Evolutionary conservation across 106 monocot species (phyloP), one percentile per base, ranked within the genome.

Genomic region (Alisma plantagoaquatica): DNA sequence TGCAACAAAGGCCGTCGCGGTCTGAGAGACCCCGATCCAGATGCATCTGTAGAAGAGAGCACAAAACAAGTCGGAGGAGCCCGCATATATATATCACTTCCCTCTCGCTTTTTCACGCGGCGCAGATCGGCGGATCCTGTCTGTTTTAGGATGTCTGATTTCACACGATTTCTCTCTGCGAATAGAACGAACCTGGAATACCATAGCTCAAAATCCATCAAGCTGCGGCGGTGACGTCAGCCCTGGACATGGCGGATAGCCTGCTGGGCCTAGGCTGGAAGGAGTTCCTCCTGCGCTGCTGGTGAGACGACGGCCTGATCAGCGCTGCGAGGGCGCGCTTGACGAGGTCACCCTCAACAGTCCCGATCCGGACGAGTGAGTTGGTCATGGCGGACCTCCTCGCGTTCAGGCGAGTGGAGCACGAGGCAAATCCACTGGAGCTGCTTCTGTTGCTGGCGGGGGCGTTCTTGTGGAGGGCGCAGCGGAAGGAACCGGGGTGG

Each of bases 401-500:
- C n/a, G 79, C 74, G 63, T 83, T 74, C 42, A 83, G 64, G 16
- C 79, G 70, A 35, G 46, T 66, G 41, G n/a, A n/a, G n/a, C n/a
- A n/a, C n/a, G n/a, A n/a, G n/a, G n/a, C n/a, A n/a, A n/a, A n/a
- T n/a, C n/a, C n/a, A n/a, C n/a, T n/a, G n/a, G n/a, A n/a, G n/a
- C n/a, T n/a, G n/a, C n/a, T n/a, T n/a, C n/a, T n/a, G n/a, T n/a
- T n/a, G n/a, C n/a, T n/a, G n/a, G n/a, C n/a, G n/a, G n/a, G n/a
- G 28, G 23, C 16, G 17, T 57, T 59, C 68, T 79, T 86, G 73
- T 92, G 92, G 21, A 86, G 73, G 33, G 73, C 62, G 63, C 92
- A 92, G 0, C 92, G 63, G 71, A 92, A 92, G 6, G 86, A 92
- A 4, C 92, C 86, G 0, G 82, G 86, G 29, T 92, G 92, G 0